A percentile compares a stretch with the other conserved stretches of the same genome.
phyloP scores from a whole-genome alignment of 345 rosid species.

The Corchorus olitorius region DNA sequence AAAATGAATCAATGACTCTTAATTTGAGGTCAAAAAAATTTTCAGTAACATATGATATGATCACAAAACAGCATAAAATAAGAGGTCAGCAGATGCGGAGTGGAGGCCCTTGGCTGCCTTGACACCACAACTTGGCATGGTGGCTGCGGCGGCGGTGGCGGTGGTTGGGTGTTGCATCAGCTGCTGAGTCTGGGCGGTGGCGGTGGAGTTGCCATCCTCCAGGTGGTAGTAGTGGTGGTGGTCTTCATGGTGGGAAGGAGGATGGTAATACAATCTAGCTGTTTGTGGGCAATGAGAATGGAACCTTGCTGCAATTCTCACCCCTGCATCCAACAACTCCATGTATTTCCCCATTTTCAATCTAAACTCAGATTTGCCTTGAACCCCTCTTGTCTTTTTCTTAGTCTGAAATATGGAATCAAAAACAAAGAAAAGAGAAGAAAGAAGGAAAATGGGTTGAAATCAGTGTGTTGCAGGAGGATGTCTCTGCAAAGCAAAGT shows the following conservation, averaged over 20 bases:
- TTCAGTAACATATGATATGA: background rate
- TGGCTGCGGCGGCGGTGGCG: background rate
- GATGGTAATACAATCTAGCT: constrained; percentile 58
- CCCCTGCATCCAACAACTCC: constrained; percentile 47
- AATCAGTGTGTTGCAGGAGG: background rate
- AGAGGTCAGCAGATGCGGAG: constrained; percentile 15
- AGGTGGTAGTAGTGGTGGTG: constrained; percentile 20
- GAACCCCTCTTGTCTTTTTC: background rate
- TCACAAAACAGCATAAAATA: constrained; percentile 31
- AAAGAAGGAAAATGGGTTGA: background rate
- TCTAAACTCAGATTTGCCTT: background rate
- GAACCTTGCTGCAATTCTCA: constrained; percentile 54
- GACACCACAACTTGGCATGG: constrained; percentile 13
- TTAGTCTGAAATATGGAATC: background rate
- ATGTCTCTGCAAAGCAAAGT: background rate
- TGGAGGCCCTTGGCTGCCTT: constrained; percentile 26
- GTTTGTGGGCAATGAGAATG: constrained; percentile 73
- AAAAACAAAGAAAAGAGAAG: background rate
- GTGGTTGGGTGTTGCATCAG: background rate
- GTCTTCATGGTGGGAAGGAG: constrained; percentile 41
- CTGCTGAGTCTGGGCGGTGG: background rate
- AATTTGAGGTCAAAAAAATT: background rate
- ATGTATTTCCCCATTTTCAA: constrained; percentile 46
- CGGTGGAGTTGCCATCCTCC: background rate
- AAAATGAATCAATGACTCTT: background rate